A percentile compares a stretch with the other conserved stretches of the same genome.
Evolutionary conservation across 495 filamentous ascomycete genomes (phyloP).

Genomic region (Parachaetomium inaequale): DNA sequence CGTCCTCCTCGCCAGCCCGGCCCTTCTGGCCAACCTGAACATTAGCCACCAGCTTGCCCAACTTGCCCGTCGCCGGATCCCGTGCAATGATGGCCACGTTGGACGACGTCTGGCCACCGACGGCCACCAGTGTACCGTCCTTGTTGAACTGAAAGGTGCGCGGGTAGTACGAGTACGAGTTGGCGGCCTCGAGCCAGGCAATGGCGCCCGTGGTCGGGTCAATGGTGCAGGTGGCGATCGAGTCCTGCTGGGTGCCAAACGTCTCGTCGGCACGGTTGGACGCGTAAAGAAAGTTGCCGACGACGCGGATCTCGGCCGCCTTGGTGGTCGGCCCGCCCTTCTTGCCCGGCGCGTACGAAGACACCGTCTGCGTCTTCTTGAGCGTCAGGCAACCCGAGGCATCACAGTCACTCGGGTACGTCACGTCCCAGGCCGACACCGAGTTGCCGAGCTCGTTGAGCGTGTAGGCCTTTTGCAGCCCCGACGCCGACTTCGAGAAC

Average conservation of each 20-base stretch:
- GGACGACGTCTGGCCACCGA: slow-evolving; percentile 60
- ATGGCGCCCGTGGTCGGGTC: slow-evolving; percentile 34
- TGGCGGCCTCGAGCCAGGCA: slow-evolving; percentile 38
- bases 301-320: slow-evolving; percentile 42
- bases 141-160: slow-evolving; percentile 63
- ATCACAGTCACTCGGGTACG: slow-evolving; percentile 36
- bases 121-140: slow-evolving; percentile 57
- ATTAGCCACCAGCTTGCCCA: slow-evolving; percentile 50
- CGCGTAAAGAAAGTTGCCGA: slow-evolving; percentile 42
- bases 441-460: slow-evolving; percentile 50
- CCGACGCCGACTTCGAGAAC: slow-evolving; percentile 39
- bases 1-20: slow-evolving; percentile 43
- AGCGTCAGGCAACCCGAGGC: slow-evolving; percentile 33
- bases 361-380: slow-evolving; percentile 36
- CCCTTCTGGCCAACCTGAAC: slow-evolving; percentile 40
- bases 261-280: slow-evolving; percentile 44
- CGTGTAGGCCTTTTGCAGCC: slow-evolving; percentile 38
- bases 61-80: slow-evolving; percentile 51
- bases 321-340: slow-evolving; percentile 38
- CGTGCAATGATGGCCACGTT: slow-evolving; percentile 59
- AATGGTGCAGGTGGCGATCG: slow-evolving; percentile 38
- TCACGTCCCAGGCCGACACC: slow-evolving; percentile 41
- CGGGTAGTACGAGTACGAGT: slow-evolving; percentile 45
- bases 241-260: slow-evolving; percentile 41
- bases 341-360: slow-evolving; percentile 36